phyloP scores from a whole-genome alignment of 2,329 filamentous ascomycete genomes.

The Colletotrichum sp. region DNA sequence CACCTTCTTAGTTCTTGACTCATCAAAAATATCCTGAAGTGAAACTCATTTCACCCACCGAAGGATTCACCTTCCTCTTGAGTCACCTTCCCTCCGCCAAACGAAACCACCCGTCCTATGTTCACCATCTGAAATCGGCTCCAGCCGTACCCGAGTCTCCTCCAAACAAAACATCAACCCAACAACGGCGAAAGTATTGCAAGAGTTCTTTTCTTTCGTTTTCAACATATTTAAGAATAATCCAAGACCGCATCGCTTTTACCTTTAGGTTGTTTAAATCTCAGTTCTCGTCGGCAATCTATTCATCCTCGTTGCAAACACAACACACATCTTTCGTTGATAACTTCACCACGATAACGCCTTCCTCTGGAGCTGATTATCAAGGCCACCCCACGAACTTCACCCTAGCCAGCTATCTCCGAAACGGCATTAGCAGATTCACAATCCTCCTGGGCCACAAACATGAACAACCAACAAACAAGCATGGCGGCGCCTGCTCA shows the following conservation, averaged over 20 bases:
- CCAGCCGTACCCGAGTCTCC: neutral
- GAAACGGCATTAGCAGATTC: too few species aligned
- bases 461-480: too few species aligned
- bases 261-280: rapidly evolving
- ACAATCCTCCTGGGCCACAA: too few species aligned
- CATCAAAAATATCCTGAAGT: rapidly evolving
- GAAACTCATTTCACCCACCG: neutral
- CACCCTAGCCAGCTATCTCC: too few species aligned
- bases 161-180: neutral
- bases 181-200: neutral
- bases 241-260: neutral
- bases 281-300: neutral
- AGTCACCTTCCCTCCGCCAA: neutral
- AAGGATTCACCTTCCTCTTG: neutral
- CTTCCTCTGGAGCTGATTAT: too few species aligned
- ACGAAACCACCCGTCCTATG: neutral
- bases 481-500: too few species aligned
- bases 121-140: too few species aligned
- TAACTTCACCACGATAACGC: rapidly evolving
- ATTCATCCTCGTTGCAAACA: too few species aligned
- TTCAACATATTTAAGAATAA: neutral
- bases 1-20: neutral
- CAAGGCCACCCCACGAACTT: too few species aligned
- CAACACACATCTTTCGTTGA: rapidly evolving
- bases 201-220: neutral